Percentiles rank a stretch among this genome's conserved stretches.
Evolutionary conservation across 208 protist species (phyloP).

Genomic region (Strigomonas culicis): DNA sequence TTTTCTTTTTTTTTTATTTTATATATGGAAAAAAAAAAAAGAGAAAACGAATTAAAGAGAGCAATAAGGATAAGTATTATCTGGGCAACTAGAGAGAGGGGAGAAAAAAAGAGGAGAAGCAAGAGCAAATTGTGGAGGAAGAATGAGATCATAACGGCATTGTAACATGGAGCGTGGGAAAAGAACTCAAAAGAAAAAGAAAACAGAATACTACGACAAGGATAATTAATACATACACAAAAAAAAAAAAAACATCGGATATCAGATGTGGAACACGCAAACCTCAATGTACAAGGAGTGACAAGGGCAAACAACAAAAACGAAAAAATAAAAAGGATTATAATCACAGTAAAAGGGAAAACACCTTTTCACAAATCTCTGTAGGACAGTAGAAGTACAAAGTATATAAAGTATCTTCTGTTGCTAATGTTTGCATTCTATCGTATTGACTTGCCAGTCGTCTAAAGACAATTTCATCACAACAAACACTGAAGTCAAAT

Average conservation of each 20-base stretch:
- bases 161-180: not conserved
- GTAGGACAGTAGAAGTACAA: not conserved
- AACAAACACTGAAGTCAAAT: slow-evolving; percentile 5
- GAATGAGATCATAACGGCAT: not conserved
- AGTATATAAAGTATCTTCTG: not conserved
- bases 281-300: not conserved
- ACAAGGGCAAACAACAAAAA: not conserved
- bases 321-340: not conserved
- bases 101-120: not conserved
- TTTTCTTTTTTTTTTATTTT: slow-evolving; percentile 6
- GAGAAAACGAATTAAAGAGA: not conserved
- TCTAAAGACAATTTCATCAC: slow-evolving; percentile 4
- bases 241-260: slow-evolving; percentile 6
- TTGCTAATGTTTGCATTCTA: not conserved
- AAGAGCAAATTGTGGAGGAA: not conserved
- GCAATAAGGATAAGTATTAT: not conserved
- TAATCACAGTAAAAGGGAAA: not conserved
- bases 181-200: not conserved
- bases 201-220: not conserved
- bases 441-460: not conserved
- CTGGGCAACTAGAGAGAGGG: not conserved
- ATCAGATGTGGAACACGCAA: too few relatives aligned
- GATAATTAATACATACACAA: slow-evolving; percentile 2
- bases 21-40: slow-evolving; percentile 14
- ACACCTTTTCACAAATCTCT: not conserved